Percentiles rank a stretch among this genome's conserved stretches.
phyloP scores from a whole-genome alignment of 2,329 filamentous ascomycete genomes.

The Dryadomyces quercivorus region DNA sequence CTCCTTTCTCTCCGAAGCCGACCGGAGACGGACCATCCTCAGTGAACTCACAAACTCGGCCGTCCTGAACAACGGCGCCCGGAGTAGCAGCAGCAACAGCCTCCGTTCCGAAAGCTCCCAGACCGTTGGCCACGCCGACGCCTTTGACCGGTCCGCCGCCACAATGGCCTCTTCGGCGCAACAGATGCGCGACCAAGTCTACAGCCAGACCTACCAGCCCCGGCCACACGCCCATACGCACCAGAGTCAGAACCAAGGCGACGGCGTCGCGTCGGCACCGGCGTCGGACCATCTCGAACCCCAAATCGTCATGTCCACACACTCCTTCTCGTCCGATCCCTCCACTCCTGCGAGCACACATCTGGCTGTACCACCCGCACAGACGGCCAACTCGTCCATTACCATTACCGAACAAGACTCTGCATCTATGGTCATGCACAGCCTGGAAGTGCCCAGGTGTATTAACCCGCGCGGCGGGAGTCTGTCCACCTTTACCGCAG shows the following conservation, averaged over 20 bases:
- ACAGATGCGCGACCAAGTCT: neutral
- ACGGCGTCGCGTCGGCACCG: neutral
- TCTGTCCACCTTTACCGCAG: conserved; percentile 70
- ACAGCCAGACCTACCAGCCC: neutral
- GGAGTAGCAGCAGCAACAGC: conserved; percentile 9
- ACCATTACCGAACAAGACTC: conserved; percentile 25
- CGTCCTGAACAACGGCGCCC: neutral
- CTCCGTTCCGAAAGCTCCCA: conserved; percentile 1
- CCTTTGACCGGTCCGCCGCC: neutral
- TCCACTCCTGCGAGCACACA: conserved; percentile 24
- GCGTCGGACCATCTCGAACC: neutral
- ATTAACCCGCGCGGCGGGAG: conserved; percentile 67
- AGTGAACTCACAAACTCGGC: conserved; percentile 7
- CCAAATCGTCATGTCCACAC: neutral
- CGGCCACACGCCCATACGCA: neutral
- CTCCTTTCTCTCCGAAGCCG: conserved; percentile 9
- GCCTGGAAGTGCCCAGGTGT: conserved; percentile 59
- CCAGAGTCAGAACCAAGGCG: no score
- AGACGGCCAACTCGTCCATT: conserved; percentile 13
- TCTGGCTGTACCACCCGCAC: neutral
- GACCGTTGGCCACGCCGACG: neutral
- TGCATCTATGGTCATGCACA: conserved; percentile 38
- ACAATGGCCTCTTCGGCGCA: neutral
- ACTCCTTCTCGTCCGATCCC: conserved; percentile 4
- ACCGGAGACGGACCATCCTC: conserved; percentile 11